These are phyloP conservation scores for Picochlorum sp. DNA, from an alignment of 139 green algal species.

Conservation along the genomic window DNA sequence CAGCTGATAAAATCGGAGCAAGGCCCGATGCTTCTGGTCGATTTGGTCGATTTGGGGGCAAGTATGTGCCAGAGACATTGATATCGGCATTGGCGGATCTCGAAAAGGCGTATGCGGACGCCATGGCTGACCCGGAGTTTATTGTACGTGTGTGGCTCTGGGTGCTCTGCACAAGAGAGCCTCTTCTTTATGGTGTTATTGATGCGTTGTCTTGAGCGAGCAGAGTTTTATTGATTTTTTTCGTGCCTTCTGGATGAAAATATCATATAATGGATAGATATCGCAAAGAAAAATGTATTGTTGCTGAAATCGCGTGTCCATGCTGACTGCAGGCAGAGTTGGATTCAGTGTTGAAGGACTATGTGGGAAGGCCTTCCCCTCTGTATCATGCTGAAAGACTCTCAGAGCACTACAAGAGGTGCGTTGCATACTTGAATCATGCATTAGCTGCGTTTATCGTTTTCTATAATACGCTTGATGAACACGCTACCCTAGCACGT, in stretches of 20 bases:
- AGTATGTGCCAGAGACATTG: conserved; percentile 98
- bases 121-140: conserved; percentile 55
- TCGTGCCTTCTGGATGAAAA: no score
- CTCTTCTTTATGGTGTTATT: not conserved
- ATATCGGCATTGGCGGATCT: conserved; percentile 83
- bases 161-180: no score
- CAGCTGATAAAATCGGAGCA: not conserved
- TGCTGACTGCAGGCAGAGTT: conserved; percentile 75
- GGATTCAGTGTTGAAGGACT: conserved; percentile 81
- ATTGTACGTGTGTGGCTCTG: conserved; percentile 24
- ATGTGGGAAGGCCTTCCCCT: conserved; percentile 85
- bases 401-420: conserved; percentile 67
- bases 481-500: no score
- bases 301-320: no score
- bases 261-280: no score
- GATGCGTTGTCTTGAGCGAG: no score
- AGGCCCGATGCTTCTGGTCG: conserved; percentile 68
- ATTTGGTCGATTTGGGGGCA: conserved; percentile 84
- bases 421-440: not conserved
- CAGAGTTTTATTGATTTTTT: no score
- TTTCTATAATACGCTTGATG: no score
- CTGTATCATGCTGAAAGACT: conserved; percentile 92
- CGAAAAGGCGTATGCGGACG: conserved; percentile 65
- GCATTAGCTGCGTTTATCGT: not conserved
- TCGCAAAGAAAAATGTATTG: no score